phyloP scores from a whole-genome alignment of 106 monocot genomes.

The Dendrobium officinale region DNA sequence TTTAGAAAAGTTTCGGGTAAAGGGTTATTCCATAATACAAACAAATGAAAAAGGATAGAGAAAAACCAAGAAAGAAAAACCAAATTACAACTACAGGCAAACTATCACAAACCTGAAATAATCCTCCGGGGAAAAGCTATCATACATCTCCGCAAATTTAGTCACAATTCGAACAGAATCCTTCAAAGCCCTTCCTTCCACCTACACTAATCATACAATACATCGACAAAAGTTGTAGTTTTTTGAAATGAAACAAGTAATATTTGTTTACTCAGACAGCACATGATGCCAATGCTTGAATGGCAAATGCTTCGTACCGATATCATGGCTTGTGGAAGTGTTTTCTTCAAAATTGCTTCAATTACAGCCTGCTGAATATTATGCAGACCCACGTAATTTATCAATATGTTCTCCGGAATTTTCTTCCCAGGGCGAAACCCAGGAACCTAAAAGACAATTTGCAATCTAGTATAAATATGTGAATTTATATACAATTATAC shows the following conservation, averaged over 20 bases:
- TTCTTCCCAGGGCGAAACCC: conserved; percentile 95
- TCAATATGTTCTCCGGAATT: conserved; percentile 84
- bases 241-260: neutral
- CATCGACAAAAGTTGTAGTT: neutral
- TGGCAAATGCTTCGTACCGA: conserved; percentile 31
- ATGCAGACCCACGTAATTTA: conserved; percentile 63
- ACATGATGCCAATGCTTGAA: neutral
- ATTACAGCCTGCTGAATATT: conserved; percentile 64
- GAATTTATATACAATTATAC: neutral
- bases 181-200: conserved; percentile 84
- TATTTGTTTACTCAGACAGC: neutral
- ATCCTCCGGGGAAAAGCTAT: conserved; percentile 59
- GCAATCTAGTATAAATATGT: neutral
- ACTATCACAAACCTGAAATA: conserved; percentile 53
- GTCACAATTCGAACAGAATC: conserved; percentile 82
- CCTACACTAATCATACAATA: conserved; percentile 26
- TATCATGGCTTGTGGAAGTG: conserved; percentile 77
- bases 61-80: neutral
- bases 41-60: neutral
- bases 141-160: conserved; percentile 72
- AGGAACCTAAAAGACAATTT: conserved; percentile 46
- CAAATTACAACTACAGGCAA: neutral
- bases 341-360: conserved; percentile 85
- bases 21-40: neutral
- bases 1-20: neutral